Evolutionary conservation across 2,329 filamentous ascomycete genomes (phyloP), one percentile per base, ranked within the genome.

Genomic region (Pseudodiploospora longispora): DNA sequence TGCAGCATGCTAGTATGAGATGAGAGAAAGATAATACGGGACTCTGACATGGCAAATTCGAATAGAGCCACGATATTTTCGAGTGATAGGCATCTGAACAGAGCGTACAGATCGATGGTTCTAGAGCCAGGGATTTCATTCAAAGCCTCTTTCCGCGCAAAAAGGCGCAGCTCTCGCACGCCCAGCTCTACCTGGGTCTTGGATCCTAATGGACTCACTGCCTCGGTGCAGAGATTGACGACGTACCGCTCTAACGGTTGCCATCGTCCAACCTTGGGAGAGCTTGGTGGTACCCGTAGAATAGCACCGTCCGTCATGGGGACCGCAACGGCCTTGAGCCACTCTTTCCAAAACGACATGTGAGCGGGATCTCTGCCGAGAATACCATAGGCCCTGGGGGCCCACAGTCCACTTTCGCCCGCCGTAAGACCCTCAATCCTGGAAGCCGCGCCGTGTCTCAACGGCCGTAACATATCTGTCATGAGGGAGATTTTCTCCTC

Each of bases 401-500:
- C 89, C 93, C 93, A 98, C 48, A 97, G 82, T 2, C 91, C 93
- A 42, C 88, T 96, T 61, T 97, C 93, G 36, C 91, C 90, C 52
- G 94, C 87, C 0, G 91, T 97, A 49, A 98, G 72, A 19, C 93
- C 93, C 60, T 98, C 93, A 49, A 98, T 98, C 67, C 95, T 97
- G 41, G 90, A 91, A 30, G 93, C 91, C 37, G 93, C 93, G 32
- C 88, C 93, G 62, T 97, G 93, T 53, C 93, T 79, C 54, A 98
- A 80, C 10, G 93, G 93, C 47, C 91, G 80, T 52, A 98, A 70
- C 67, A 98, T 84, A 65, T 98, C 93, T 2, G 91, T 89, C 93
- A 98, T 98, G 43, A 98, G 72, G 30, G 81, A 80, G 55, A 98
- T 98, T 67, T 96, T 97, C 68, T 98, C 93, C 65, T 98, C 93